Evolutionary conservation across 495 filamentous ascomycete species (phyloP).

Genomic region (Hypoxylon cercidicola): DNA sequence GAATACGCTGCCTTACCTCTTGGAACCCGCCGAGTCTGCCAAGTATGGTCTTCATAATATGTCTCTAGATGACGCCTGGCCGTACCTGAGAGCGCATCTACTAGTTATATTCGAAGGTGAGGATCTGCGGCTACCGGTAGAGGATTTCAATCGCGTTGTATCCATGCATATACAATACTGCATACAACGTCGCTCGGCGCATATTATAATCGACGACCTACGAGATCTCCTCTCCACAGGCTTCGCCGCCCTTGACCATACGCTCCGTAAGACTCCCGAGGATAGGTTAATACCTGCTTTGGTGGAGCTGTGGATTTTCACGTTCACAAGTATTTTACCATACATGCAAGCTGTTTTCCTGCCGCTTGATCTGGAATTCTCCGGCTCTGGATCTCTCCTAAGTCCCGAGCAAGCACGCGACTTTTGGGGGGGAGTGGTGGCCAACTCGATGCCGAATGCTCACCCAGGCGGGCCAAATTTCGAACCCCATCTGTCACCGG

Average conservation of each 20-base stretch:
- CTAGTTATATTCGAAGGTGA: constrained; percentile 93
- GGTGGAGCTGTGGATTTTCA: constrained; percentile 92
- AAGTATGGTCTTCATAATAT: constrained; percentile 82
- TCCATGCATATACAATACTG: constrained; percentile 80
- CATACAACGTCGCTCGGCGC: constrained; percentile 72
- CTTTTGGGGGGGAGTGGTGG: constrained; percentile 79
- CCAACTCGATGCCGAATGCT: constrained; percentile 29
- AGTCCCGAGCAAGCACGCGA: constrained; percentile 78
- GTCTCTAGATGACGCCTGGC: constrained; percentile 93
- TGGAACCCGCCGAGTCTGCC: constrained; percentile 58
- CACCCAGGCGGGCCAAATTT: constrained; percentile 18
- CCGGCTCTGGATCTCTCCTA: constrained; percentile 82
- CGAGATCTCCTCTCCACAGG: constrained; percentile 82
- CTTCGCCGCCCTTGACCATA: constrained; percentile 86
- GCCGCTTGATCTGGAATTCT: constrained; percentile 93
- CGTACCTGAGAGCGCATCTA: constrained; percentile 89
- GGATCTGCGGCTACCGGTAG: constrained; percentile 86
- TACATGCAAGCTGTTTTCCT: constrained; percentile 98
- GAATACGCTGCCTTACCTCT: constrained; percentile 52
- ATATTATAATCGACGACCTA: constrained; percentile 79
- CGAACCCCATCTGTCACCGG: constrained; percentile 50
- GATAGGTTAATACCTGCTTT: constrained; percentile 85
- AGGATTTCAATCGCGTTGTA: constrained; percentile 93
- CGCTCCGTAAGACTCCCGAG: constrained; percentile 77
- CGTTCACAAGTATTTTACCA: constrained; percentile 88